phyloP scores from a whole-genome alignment of 352 stramenopile species.

The Phytophthora agathidicida region DNA sequence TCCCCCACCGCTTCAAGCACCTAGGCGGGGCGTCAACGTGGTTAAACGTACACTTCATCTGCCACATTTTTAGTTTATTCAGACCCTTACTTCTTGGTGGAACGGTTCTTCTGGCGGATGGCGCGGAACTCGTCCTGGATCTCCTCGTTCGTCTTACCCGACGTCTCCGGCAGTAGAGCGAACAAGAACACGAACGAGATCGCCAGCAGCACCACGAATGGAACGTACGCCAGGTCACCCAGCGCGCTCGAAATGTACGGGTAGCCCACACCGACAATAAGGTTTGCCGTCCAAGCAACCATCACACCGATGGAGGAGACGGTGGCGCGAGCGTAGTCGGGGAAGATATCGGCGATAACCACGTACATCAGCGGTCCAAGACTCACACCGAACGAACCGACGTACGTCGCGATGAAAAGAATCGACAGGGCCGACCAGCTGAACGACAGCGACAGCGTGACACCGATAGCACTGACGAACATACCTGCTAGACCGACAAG shows the following conservation, averaged over 20 bases:
- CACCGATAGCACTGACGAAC: slow-evolving; percentile 41
- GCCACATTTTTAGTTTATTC: too few species aligned
- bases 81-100: too few species aligned
- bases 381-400: slow-evolving; percentile 38
- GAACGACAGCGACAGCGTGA: slow-evolving; percentile 41
- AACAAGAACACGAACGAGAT: slow-evolving; percentile 43
- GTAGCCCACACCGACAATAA: slow-evolving; percentile 58
- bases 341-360: slow-evolving; percentile 55
- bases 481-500: slow-evolving; percentile 39
- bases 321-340: slow-evolving; percentile 44
- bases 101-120: slow-evolving; percentile 33
- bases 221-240: slow-evolving; percentile 38
- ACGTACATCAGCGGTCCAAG: slow-evolving; percentile 47
- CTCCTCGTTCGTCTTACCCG: slow-evolving; percentile 54
- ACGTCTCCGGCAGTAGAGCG: slow-evolving; percentile 47
- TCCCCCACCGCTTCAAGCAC: slow-evolving; percentile 13
- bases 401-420: slow-evolving; percentile 42
- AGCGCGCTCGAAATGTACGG: slow-evolving; percentile 46
- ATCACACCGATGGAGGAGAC: slow-evolving; percentile 37
- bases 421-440: slow-evolving; percentile 39
- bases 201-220: slow-evolving; percentile 36
- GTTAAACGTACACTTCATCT: too few species aligned
- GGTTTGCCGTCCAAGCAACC: slow-evolving; percentile 42
- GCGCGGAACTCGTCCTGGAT: slow-evolving; percentile 54
- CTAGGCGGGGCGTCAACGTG: slow-evolving; percentile 23